Evolutionary conservation across 1,284 basidiomycete genomes (phyloP).

Genomic region (Neolentinus lepideus): DNA sequence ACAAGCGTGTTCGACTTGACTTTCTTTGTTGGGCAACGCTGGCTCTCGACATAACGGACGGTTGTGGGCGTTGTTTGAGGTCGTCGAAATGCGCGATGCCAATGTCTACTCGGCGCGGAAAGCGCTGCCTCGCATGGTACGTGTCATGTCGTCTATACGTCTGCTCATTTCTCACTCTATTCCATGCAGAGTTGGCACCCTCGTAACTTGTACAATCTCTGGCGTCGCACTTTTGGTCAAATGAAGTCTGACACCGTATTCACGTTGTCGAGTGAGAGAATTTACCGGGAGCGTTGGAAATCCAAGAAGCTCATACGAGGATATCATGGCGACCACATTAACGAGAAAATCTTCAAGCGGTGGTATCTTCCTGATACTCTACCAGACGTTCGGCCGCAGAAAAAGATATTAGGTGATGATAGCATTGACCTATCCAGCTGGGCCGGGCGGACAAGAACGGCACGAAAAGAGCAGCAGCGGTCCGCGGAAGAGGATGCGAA

Average conservation of each 20-base stretch:
- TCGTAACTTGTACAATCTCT: constrained; percentile 66
- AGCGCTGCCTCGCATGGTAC: constrained; percentile 39
- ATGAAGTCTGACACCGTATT: constrained; percentile 44
- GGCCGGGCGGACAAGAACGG: constrained; percentile 39
- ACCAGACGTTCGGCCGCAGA: constrained; percentile 75
- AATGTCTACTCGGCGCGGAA: constrained; percentile 28
- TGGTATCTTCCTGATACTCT: constrained; percentile 90
- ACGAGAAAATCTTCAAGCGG: constrained; percentile 89
- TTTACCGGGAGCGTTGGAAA: constrained; percentile 92
- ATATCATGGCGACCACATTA: constrained; percentile 96
- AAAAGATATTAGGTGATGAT: constrained; percentile 17
- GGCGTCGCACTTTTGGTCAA: constrained; percentile 44
- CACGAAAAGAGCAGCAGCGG: constrained; percentile 38
- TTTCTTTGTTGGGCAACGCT: too few relatives aligned
- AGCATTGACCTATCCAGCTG: background rate
- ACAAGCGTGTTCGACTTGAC: too few relatives aligned
- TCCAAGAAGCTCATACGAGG: constrained; percentile 87
- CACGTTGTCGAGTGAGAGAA: constrained; percentile 50
- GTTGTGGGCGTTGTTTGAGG: too few relatives aligned
- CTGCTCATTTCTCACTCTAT: background rate
- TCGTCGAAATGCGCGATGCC: constrained; percentile 30
- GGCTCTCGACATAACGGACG: too few relatives aligned
- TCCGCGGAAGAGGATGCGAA: constrained; percentile 50
- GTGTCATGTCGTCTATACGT: constrained; percentile 7
- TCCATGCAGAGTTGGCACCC: constrained; percentile 70